Evolutionary conservation across 2,329 filamentous ascomycete species (phyloP), one percentile per base, ranked within the genome.

Genomic region (Fusarium irregulare): DNA sequence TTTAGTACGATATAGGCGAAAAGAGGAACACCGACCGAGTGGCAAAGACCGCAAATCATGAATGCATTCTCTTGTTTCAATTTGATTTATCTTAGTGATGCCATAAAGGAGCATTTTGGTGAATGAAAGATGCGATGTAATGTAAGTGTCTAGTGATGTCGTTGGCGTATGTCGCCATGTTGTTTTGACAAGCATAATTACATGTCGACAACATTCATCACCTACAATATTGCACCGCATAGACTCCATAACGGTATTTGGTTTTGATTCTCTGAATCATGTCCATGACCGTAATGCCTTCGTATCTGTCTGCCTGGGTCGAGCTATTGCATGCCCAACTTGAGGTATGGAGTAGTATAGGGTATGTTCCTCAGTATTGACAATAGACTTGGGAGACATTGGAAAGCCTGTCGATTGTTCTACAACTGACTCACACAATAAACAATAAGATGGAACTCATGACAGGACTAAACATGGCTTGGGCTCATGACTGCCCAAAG

Each of bases 31-130:
- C 30, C 7, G 34, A 40, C 7, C 25, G 18, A 23, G 59, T 53
- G 46, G 60, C 34, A 66, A 23, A 65, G 34, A 48, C 23, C 51
- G 40, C 55, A 55, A 9, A 7, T 23, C 13, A 42, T 34, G 54
- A 66, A 66, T 66, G 34, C 21, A 49, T n/a, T 48, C 25, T 49
- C 28, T 48, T 34, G 25, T 8, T 40, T 60, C 20, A 23, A 28
- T 11, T 9, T 44, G 16, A 4, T 12, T 23, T 13, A n/a, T 37
- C 4, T 11, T 5, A 6, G 12, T 56, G 41, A 18, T 3, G 18
- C 16, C 12, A 10, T 14, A 23, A n/a, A 12, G 10, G 7, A 10
- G 8, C 8, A 25, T 7, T 3, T 34, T 28, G 16, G 8, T 32
- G 13, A 41, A 16, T 20, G 23, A 13, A 8, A 5, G 10, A 28